Evolutionary conservation across 345 rosid genomes (phyloP), one percentile per base, ranked within the genome.

Genomic region (Xanthoceras sorbifolium): DNA sequence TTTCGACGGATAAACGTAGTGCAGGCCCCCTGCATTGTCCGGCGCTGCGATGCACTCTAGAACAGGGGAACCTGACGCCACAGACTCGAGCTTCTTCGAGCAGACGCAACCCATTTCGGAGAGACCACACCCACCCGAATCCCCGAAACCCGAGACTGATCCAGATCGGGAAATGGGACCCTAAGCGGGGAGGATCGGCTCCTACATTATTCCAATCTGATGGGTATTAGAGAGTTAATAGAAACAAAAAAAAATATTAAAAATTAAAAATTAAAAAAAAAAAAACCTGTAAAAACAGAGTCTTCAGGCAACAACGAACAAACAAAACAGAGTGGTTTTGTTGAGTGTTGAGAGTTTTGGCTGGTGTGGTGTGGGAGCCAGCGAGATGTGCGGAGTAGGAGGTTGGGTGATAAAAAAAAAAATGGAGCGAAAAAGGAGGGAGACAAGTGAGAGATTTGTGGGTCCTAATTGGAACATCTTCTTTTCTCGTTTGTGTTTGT

Each of bases 31-130:
- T 79, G 73, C 82, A 22, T 70, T 69, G n/a, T 62, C 65, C 4
- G 71, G 28, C 34, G 40, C 40, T 26, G 28, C 34, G 76, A 64
- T 54, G 11, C 34, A 48, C 72, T 77, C 6, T 59, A 50, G 1
- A 81, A 55, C 86, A 44, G 87, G 90, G 82, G 92, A 81, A 77
- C 82, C 84, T n/a, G 64, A 72, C 71, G 75, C 84, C 59, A 73
- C 26, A 17, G 83, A 71, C 18, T 72, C 52, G 4, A 70, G 83
- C 62, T 80, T 74, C 74, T 92, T 92, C 80, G 97, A 92, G 87
- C 46, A 76, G 23, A 88, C 82, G 89, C 97, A 92, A 79, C 97
- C 94, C 97, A 92, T 92, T 85, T 57, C 15, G 22, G 1, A 14
- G n/a, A 50, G 57, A 50, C 15, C 57, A 50, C 57, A 28, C 79